Conservation (phyloP, 2,329 filamentous ascomycete species). For the Aureobasidium mangrovei region DNA sequence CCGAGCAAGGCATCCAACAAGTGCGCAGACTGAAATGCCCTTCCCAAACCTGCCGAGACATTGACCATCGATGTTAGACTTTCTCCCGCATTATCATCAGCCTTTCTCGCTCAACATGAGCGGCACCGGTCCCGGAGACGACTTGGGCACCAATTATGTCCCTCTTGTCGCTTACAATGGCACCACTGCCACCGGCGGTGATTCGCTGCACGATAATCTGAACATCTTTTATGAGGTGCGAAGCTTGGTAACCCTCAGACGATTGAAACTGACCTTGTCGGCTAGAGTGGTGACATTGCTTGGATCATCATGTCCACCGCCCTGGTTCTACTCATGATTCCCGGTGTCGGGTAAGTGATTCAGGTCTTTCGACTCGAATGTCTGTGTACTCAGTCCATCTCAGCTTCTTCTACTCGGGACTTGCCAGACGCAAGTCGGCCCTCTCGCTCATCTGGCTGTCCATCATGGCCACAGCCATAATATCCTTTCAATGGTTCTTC, state of each 20-base stretch:
- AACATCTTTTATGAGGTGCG: conserved; percentile 77
- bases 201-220: conserved; percentile 59
- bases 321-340: conserved; percentile 85
- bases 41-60: not conserved
- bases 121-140: not conserved
- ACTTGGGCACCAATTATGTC: conserved; percentile 18
- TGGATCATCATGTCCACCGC: conserved; percentile 72
- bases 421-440: conserved; percentile 81
- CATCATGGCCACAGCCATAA: conserved; percentile 69
- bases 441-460: conserved; percentile 79
- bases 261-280: not conserved
- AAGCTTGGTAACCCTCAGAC: not conserved
- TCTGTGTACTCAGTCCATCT: not conserved
- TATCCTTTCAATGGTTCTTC: conserved; percentile 91
- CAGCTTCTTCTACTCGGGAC: conserved; percentile 86
- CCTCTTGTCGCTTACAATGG: conserved; percentile 52
- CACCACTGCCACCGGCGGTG: conserved; percentile 55
- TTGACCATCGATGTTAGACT: not conserved
- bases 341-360: conserved; percentile 60
- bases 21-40: not conserved
- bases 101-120: conserved; percentile 7
- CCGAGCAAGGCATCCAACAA: not conserved
- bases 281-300: conserved; percentile 67
- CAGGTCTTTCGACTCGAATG: not conserved
- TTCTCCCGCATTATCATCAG: not conserved